Evolutionary conservation across 2,329 filamentous ascomycete species (phyloP), one percentile per base, ranked within the genome.

Genomic region (Talaromyces pinophilus): DNA sequence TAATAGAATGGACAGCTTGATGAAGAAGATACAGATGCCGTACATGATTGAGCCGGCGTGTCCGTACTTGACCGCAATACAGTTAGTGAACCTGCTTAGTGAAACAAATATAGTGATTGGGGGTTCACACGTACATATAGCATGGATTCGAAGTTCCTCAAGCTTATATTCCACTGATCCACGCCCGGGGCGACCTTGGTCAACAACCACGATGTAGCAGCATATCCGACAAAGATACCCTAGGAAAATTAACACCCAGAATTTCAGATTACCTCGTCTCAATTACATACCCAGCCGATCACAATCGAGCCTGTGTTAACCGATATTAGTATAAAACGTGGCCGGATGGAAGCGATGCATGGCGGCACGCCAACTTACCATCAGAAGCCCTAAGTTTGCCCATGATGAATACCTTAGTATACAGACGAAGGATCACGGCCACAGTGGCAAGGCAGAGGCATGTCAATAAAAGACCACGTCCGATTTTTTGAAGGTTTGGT

Each of bases 21-120:
- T 55, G 30, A 55, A 55, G 50, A 55, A 55, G 15, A 55, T 25
- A 33, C 22, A 28, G 50, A 55, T 55, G 25, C 50, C 50, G 19
- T 55, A 55, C 50, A 55, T 55, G 50, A 33, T 55, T n/a, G 50
- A 28, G 13, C 50, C 50, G 50, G 30, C 50, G 2, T 55, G 22
- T 28, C 50, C 50, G 50, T 55, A 55, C 50, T 55, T 25, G 50
- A 55, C 17, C 1, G 7, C 42, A 44, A 44, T n/a, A 44, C 17
- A 44, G 5, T 44, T 44, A 55, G 50, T 22, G 19, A 55, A 4
- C 25, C 5, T 30, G 30, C 30, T 30, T 30, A 30, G 6, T 30
- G 30, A 15, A 5, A 28, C 5, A 33, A 17, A 19, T 1, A 33
- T 11, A 15, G 11, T n/a, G 4, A n/a, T 2, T 28, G n/a, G 50